phyloP scores from a whole-genome alignment of 78 protist species.

The Diacronema lutheri region DNA sequence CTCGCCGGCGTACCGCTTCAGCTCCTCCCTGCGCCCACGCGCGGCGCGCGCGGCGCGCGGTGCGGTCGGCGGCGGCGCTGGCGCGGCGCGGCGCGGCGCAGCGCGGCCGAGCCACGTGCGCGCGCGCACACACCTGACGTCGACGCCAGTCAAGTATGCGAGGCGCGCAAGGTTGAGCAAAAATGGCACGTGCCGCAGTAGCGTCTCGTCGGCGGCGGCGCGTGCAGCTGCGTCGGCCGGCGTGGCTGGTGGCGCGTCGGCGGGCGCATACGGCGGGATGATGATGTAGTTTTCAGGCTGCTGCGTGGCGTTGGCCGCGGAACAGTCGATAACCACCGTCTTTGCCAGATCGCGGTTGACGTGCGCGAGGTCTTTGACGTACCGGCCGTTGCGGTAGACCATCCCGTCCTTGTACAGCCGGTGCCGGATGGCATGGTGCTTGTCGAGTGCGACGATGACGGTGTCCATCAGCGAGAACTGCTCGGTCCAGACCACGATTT shows the following conservation, averaged over 20 bases:
- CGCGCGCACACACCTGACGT: neutral
- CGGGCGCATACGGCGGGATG: too few relatives aligned
- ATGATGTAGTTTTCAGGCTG: too few relatives aligned
- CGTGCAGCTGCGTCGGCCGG: too few relatives aligned
- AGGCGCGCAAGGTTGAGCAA: too few relatives aligned
- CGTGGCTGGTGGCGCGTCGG: too few relatives aligned
- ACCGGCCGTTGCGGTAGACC: neutral
- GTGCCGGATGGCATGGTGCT: neutral
- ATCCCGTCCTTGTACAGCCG: conserved; percentile 12
- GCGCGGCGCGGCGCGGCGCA: neutral
- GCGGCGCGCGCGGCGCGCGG: neutral
- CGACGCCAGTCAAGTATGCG: too few relatives aligned
- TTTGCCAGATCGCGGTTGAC: neutral
- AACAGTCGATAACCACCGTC: neutral
- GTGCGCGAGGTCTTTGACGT: neutral
- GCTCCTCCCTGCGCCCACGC: neutral
- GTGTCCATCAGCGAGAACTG: neutral
- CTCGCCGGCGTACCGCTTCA: neutral
- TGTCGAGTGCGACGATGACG: neutral
- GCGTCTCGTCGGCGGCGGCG: too few relatives aligned
- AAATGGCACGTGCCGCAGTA: too few relatives aligned
- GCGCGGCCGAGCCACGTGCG: neutral
- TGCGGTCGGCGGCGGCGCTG: neutral
- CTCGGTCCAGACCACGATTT: conserved; percentile 8
- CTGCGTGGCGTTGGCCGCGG: too few relatives aligned